phyloP scores from a whole-genome alignment of 2,329 filamentous ascomycete genomes.

The Hysterium pulicare region DNA sequence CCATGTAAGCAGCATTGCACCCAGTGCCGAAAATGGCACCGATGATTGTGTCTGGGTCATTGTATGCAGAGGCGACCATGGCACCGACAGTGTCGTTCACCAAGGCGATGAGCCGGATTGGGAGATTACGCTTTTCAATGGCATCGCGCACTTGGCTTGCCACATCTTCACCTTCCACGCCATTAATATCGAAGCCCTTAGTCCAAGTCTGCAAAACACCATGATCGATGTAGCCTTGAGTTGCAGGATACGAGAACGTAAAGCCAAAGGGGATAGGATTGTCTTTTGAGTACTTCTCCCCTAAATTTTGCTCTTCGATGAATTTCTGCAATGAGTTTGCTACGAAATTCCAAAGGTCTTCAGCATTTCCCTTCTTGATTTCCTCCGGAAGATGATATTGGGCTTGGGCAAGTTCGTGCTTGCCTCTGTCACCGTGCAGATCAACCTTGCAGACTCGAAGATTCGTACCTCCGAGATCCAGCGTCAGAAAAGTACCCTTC shows the following conservation, averaged over 20 bases:
- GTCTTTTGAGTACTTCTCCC: too few species aligned
- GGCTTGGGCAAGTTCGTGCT: slow-evolving; percentile 92
- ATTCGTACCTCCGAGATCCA: slow-evolving; percentile 97
- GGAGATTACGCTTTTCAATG: slow-evolving; percentile 68
- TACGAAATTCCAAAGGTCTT: slow-evolving; percentile 93
- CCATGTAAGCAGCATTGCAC: slow-evolving; percentile 93
- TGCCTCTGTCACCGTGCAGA: slow-evolving; percentile 79
- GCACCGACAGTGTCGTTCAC: slow-evolving; percentile 95
- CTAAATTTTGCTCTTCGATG: slow-evolving; percentile 76
- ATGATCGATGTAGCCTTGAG: slow-evolving; percentile 89
- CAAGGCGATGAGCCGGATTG: slow-evolving; percentile 78
- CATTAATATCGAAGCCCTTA: slow-evolving; percentile 92
- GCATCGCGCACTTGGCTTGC: slow-evolving; percentile 84
- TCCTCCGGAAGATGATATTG: slow-evolving; percentile 95
- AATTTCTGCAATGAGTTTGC: slow-evolving; percentile 91
- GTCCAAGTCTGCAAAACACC: slow-evolving; percentile 94
- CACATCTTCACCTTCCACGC: slow-evolving; percentile 86
- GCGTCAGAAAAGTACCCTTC: slow-evolving; percentile 79
- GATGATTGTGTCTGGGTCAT: slow-evolving; percentile 77
- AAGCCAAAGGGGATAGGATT: slow-evolving; percentile 78
- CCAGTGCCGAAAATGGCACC: slow-evolving; percentile 93
- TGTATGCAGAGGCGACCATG: slow-evolving; percentile 85
- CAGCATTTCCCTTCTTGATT: slow-evolving; percentile 77
- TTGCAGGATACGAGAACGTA: slow-evolving; percentile 94
- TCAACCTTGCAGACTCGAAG: slow-evolving; percentile 91